Percentiles rank a stretch among this genome's conserved stretches.
phyloP scores from a whole-genome alignment of 192 early-diverging fungal genomes.

The Coemansia sp. region DNA sequence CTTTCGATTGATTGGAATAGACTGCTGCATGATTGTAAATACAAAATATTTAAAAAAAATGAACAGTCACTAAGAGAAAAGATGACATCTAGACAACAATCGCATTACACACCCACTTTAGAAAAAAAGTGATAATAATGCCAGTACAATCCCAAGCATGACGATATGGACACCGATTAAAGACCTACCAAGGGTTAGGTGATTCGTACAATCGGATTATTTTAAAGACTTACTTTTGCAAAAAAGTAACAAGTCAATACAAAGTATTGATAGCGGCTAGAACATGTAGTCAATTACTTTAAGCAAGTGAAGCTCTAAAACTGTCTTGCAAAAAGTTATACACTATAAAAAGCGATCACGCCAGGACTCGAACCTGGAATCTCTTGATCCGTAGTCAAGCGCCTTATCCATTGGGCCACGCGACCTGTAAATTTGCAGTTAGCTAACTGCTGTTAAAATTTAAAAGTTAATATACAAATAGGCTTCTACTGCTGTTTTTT shows the following conservation, averaged over 20 bases:
- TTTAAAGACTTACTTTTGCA: background rate
- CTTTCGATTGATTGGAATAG: conserved; percentile 33
- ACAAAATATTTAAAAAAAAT: conserved; percentile 9
- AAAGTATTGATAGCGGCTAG: too few relatives aligned
- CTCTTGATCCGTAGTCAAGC: too few relatives aligned
- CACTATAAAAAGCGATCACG: background rate
- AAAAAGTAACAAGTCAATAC: background rate
- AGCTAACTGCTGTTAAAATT: background rate
- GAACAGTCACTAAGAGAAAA: background rate
- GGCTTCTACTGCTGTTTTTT: too few relatives aligned
- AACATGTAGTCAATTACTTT: too few relatives aligned
- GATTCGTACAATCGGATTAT: too few relatives aligned
- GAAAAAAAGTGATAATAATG: too few relatives aligned
- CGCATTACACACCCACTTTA: background rate
- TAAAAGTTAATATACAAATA: too few relatives aligned
- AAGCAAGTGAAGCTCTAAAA: too few relatives aligned
- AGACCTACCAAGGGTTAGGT: too few relatives aligned
- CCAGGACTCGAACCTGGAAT: conserved; percentile 4
- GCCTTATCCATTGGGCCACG: conserved; percentile 6
- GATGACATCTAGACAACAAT: background rate
- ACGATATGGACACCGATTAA: too few relatives aligned
- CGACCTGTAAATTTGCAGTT: background rate
- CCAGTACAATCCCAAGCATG: too few relatives aligned
- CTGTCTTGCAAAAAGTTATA: background rate
- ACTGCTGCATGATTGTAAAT: conserved; percentile 20